Evolutionary conservation across 495 filamentous ascomycete genomes (phyloP).

Genomic region (Penicillium taxi): DNA sequence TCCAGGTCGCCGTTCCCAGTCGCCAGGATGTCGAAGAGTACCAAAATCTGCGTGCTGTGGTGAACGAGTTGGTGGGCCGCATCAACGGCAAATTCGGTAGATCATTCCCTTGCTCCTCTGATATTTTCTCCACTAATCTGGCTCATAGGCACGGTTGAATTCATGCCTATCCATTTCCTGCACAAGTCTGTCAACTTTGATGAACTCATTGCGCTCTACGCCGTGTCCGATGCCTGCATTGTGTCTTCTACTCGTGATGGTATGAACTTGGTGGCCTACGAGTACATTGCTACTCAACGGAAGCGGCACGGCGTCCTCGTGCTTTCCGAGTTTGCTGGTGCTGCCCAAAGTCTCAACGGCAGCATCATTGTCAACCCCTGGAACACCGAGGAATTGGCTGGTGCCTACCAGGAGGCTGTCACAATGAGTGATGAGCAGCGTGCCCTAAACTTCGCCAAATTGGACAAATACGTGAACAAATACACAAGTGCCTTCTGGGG

Average conservation of each 20-base stretch:
- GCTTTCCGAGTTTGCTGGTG: slow-evolving; percentile 90
- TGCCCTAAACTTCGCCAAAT: slow-evolving; percentile 74
- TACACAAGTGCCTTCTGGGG: slow-evolving; percentile 99
- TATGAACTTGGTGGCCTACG: slow-evolving; percentile 98
- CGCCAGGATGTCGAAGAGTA: slow-evolving; percentile 96
- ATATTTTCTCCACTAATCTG: background rate
- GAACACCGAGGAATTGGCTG: slow-evolving; percentile 93
- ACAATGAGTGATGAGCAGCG: slow-evolving; percentile 87
- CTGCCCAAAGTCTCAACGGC: slow-evolving; percentile 87
- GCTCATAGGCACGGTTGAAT: slow-evolving; percentile 71
- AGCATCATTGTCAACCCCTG: slow-evolving; percentile 92
- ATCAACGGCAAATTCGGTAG: slow-evolving; percentile 90
- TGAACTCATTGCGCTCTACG: slow-evolving; percentile 87
- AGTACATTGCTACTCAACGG: slow-evolving; percentile 90
- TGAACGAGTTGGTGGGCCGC: slow-evolving; percentile 88
- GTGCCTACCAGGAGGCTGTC: slow-evolving; percentile 86
- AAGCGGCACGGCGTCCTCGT: slow-evolving; percentile 87
- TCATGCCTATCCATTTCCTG: slow-evolving; percentile 96
- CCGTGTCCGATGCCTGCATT: slow-evolving; percentile 87
- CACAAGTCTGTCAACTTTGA: slow-evolving; percentile 91
- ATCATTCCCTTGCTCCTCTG: slow-evolving; percentile 5
- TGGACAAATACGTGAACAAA: slow-evolving; percentile 90
- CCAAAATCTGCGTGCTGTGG: slow-evolving; percentile 85
- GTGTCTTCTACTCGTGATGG: slow-evolving; percentile 95
- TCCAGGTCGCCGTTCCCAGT: slow-evolving; percentile 92